A percentile compares a stretch with the other conserved stretches of the same genome.
These are phyloP conservation scores for Neurospora sp. DNA, from an alignment of 495 filamentous ascomycete species.

Conservation along the genomic window DNA sequence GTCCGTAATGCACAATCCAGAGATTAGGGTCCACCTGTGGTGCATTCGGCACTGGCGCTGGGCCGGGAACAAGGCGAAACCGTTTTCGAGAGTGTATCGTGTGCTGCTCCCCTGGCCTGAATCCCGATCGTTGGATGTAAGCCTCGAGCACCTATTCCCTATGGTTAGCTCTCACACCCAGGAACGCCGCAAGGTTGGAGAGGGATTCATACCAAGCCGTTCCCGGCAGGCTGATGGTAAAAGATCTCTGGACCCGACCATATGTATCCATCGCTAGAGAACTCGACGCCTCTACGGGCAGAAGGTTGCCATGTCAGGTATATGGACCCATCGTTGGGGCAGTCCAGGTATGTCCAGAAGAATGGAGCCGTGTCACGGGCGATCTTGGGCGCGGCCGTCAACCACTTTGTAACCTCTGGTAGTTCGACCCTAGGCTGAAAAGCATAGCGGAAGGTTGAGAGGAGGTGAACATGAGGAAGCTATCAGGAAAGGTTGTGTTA, in stretches of 20 bases:
- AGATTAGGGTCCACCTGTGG: slow-evolving; percentile 67
- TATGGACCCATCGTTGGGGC: slow-evolving; percentile 68
- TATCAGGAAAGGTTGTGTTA: slow-evolving; percentile 20
- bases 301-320: slow-evolving; percentile 81
- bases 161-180: slow-evolving; percentile 8
- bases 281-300: slow-evolving; percentile 51
- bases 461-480: slow-evolving; percentile 79
- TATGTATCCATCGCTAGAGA: slow-evolving; percentile 83
- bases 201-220: slow-evolving; percentile 58
- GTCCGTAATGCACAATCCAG: slow-evolving; percentile 91
- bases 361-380: slow-evolving; percentile 67
- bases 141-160: slow-evolving; percentile 57
- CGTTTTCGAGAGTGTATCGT: slow-evolving; percentile 69
- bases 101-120: slow-evolving; percentile 55
- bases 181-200: background rate
- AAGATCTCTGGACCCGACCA: slow-evolving; percentile 74
- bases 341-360: slow-evolving; percentile 84
- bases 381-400: slow-evolving; percentile 70
- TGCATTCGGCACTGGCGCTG: slow-evolving; percentile 46
- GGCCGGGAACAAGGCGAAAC: slow-evolving; percentile 66
- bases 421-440: slow-evolving; percentile 53
- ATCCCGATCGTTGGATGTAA: slow-evolving; percentile 70
- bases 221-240: slow-evolving; percentile 53
- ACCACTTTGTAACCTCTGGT: slow-evolving; percentile 63
- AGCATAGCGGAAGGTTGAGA: slow-evolving; percentile 69